These are phyloP conservation scores for Kwoniella bestiolae DNA, from an alignment of 768 basidiomycete genomes.

Conservation along the genomic window DNA sequence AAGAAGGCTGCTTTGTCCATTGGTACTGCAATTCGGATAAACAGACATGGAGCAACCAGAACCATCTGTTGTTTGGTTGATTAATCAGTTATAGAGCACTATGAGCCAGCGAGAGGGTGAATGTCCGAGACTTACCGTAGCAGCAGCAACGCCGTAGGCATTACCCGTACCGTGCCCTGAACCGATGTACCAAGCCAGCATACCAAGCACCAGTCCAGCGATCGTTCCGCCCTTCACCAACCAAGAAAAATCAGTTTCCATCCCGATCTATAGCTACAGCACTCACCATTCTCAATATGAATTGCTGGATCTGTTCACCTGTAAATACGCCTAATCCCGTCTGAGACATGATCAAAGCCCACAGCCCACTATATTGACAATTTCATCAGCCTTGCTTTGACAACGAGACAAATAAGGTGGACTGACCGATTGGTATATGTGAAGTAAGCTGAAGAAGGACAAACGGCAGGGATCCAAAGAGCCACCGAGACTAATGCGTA, in stretches of 20 bases:
- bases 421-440: slow-evolving; percentile 26
- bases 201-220: slow-evolving; percentile 49
- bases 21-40: slow-evolving; percentile 63
- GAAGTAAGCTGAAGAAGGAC: slow-evolving; percentile 59
- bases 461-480: slow-evolving; percentile 64
- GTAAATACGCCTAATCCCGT: slow-evolving; percentile 65
- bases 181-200: slow-evolving; percentile 56
- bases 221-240: slow-evolving; percentile 40
- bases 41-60: slow-evolving; percentile 62
- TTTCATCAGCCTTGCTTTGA: slow-evolving; percentile 51
- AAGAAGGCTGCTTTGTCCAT: slow-evolving; percentile 38
- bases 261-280: slow-evolving; percentile 28
- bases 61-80: slow-evolving; percentile 51
- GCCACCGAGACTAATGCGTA: slow-evolving; percentile 62
- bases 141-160: slow-evolving; percentile 64
- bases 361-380: slow-evolving; percentile 62
- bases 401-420: background rate
- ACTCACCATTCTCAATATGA: slow-evolving; percentile 62
- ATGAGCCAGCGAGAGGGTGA: background rate
- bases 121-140: slow-evolving; percentile 51
- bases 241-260: slow-evolving; percentile 28
- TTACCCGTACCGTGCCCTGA: slow-evolving; percentile 62
- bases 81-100: background rate
- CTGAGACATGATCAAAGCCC: slow-evolving; percentile 69
- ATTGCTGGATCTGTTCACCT: slow-evolving; percentile 65